phyloP scores from a whole-genome alignment of 441 rosid species.

The Populus hybrid region DNA sequence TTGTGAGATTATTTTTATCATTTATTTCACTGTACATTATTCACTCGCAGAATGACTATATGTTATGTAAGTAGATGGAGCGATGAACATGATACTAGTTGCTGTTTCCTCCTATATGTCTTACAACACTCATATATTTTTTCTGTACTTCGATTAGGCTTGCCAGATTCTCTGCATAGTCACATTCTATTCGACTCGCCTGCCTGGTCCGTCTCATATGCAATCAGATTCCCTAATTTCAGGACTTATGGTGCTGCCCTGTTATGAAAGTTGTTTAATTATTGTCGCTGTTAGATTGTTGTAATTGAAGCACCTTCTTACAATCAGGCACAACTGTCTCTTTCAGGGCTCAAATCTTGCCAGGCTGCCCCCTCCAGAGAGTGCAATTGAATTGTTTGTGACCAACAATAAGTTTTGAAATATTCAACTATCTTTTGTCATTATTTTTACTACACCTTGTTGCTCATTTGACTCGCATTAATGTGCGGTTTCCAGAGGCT shows the following conservation, averaged over 20 bases:
- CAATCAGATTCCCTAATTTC: background rate
- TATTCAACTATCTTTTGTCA: background rate
- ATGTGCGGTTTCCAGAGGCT: slow-evolving; percentile 86
- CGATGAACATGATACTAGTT: background rate
- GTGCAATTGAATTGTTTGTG: slow-evolving; percentile 54
- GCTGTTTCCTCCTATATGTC: background rate
- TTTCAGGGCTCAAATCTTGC: slow-evolving; percentile 86
- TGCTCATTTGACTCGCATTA: slow-evolving; percentile 16
- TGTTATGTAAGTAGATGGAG: background rate
- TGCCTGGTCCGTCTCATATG: slow-evolving; percentile 69
- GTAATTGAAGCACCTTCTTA: slow-evolving; percentile 15
- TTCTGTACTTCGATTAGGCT: slow-evolving; percentile 37
- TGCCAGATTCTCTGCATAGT: slow-evolving; percentile 79
- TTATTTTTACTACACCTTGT: slow-evolving; percentile 9
- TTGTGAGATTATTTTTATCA: background rate
- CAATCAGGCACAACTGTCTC: slow-evolving; percentile 28
- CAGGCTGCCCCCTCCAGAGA: slow-evolving; percentile 72
- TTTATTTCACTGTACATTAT: background rate
- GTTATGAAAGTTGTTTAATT: background rate
- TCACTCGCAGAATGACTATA: background rate
- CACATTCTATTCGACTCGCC: slow-evolving; percentile 92
- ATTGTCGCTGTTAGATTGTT: slow-evolving; percentile 7
- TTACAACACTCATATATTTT: background rate
- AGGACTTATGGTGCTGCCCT: background rate
- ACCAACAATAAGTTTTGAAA: slow-evolving; percentile 60